These are phyloP conservation scores for Lasiosphaeria miniovina DNA, from an alignment of 495 filamentous ascomycete species.

Conservation along the genomic window DNA sequence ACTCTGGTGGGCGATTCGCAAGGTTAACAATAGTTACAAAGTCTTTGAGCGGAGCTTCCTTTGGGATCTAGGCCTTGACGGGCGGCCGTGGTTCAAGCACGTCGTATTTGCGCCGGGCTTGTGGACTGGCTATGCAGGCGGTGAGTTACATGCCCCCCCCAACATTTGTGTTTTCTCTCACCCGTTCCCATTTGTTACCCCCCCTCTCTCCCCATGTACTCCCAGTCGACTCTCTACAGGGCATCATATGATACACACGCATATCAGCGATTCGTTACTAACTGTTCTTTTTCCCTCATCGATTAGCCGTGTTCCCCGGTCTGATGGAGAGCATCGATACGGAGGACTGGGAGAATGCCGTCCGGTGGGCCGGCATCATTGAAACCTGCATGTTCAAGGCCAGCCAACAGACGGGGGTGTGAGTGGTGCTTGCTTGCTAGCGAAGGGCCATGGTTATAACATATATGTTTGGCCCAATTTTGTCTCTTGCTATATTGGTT, in stretches of 20 bases:
- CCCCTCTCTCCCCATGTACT: no score
- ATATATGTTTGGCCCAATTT: no score
- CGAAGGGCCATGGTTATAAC: no score
- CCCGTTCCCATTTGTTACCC: neutral
- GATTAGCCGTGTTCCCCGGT: slow-evolving; percentile 69
- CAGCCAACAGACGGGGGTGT: no score
- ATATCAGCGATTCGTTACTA: slow-evolving; percentile 12
- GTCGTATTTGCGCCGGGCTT: slow-evolving; percentile 82
- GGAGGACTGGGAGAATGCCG: slow-evolving; percentile 68
- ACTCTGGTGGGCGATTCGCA: slow-evolving; percentile 60
- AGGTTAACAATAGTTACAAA: slow-evolving; percentile 68
- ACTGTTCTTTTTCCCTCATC: neutral
- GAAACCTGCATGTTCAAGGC: slow-evolving; percentile 57
- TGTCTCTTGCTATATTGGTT: no score
- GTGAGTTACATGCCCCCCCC: slow-evolving; percentile 32
- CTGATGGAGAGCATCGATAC: slow-evolving; percentile 80
- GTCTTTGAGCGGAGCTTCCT: slow-evolving; percentile 79
- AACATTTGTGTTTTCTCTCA: no score
- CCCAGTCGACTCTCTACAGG: no score
- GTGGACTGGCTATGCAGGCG: slow-evolving; percentile 85
- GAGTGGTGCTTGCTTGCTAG: no score
- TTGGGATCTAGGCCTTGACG: slow-evolving; percentile 74
- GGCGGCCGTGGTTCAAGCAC: slow-evolving; percentile 90
- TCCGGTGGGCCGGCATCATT: slow-evolving; percentile 76
- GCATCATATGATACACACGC: no score